phyloP scores from a whole-genome alignment of 805 yeast species.

The Helenozyma baotianmanensis region DNA sequence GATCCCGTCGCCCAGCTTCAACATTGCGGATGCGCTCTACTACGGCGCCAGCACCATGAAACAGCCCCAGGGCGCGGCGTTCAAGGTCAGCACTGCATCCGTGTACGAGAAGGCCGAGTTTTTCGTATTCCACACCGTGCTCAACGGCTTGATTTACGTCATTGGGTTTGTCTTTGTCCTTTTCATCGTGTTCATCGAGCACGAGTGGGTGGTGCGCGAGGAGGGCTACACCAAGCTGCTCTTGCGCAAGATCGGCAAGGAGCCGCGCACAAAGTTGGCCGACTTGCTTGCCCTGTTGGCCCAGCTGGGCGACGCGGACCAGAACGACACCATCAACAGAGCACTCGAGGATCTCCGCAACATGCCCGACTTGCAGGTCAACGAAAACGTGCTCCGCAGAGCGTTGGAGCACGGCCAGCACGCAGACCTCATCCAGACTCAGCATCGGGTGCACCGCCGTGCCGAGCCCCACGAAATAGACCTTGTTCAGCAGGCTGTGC shows the following conservation, averaged over 20 bases:
- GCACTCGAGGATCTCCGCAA: slow-evolving; percentile 15
- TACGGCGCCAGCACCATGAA: slow-evolving; percentile 30
- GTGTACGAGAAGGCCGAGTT: slow-evolving; percentile 17
- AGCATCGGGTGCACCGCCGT: neutral
- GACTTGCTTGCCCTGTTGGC: slow-evolving; percentile 26
- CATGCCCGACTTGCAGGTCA: slow-evolving; percentile 5
- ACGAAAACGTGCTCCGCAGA: slow-evolving; percentile 8
- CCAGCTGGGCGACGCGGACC: neutral
- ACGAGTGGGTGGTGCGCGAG: slow-evolving; percentile 70
- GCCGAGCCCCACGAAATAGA: neutral
- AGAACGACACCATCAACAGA: slow-evolving; percentile 5
- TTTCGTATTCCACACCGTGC: slow-evolving; percentile 29
- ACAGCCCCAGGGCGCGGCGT: slow-evolving; percentile 7
- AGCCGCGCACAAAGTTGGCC: slow-evolving; percentile 38
- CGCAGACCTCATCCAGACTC: slow-evolving; percentile 2
- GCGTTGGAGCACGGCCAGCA: slow-evolving; percentile 11
- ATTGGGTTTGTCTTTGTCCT: slow-evolving; percentile 37
- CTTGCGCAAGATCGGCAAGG: slow-evolving; percentile 55
- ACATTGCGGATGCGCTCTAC: slow-evolving; percentile 28
- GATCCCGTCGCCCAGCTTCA: slow-evolving; percentile 36
- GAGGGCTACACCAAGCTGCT: slow-evolving; percentile 61
- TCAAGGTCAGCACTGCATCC: slow-evolving; percentile 7
- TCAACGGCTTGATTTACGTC: slow-evolving; percentile 37
- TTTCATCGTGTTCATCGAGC: slow-evolving; percentile 50
- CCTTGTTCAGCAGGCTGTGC: neutral